Evolutionary conservation across 108 stramenopile genomes (phyloP).

Genomic region (Licmophora abbreviata): DNA sequence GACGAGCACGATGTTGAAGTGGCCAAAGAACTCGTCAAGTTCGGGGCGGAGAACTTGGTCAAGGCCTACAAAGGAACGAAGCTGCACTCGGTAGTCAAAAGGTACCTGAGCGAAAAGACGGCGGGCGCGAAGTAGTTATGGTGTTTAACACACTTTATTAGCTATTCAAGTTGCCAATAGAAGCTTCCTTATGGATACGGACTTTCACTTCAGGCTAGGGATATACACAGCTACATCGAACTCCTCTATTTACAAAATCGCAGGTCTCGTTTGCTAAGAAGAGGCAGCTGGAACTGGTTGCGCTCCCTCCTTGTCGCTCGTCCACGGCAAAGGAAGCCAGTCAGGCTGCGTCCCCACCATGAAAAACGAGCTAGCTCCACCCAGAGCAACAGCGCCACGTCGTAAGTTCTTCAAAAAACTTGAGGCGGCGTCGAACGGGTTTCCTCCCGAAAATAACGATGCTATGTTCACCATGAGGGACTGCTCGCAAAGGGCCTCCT

Average conservation of each 20-base stretch:
- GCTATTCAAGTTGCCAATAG: no score
- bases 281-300: no score
- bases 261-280: no score
- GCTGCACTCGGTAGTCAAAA: slow-evolving; percentile 34
- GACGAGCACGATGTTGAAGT: slow-evolving; percentile 62
- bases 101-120: no score
- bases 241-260: no score
- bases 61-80: slow-evolving; percentile 50
- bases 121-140: no score
- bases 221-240: no score
- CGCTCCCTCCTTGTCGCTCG: no score
- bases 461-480: slow-evolving; percentile 12
- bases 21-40: slow-evolving; percentile 58
- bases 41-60: slow-evolving; percentile 46
- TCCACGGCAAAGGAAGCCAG: no score
- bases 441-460: slow-evolving; percentile 14
- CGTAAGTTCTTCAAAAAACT: slow-evolving; percentile 8
- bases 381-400: slow-evolving; percentile 7
- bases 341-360: not conserved
- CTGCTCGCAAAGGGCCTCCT: slow-evolving; percentile 16
- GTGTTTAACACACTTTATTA: no score
- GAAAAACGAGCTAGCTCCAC: not conserved
- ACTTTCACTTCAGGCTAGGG: no score
- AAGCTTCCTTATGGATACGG: no score
- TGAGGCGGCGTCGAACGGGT: slow-evolving; percentile 17